Percentiles rank a stretch among this genome's conserved stretches.
Evolutionary conservation across 306 rosid genomes (phyloP).

Genomic region (Vigna mungo): DNA sequence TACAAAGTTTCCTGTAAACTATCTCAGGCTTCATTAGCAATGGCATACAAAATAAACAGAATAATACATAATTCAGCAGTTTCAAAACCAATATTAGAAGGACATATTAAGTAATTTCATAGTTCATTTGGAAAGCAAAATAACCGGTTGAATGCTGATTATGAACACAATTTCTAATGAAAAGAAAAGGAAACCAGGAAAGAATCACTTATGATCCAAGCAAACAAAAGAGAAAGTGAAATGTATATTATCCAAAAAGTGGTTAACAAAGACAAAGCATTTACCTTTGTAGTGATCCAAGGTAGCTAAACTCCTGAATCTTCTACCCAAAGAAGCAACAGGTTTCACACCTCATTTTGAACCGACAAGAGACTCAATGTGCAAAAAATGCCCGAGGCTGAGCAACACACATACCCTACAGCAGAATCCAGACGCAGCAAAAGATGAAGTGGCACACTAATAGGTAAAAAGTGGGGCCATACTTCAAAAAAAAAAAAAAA

Average conservation of each 20-base stretch:
- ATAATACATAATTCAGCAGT: constrained; percentile 31
- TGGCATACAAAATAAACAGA: constrained; percentile 27
- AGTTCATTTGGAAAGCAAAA: constrained; percentile 51
- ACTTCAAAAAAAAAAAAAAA: constrained; percentile 35
- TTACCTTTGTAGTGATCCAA: constrained; percentile 74
- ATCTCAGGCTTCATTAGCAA: constrained; percentile 36
- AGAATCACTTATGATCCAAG: constrained; percentile 92
- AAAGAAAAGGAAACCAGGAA: constrained; percentile 49
- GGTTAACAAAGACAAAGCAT: constrained; percentile 59
- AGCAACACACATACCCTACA: constrained; percentile 61
- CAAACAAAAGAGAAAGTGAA: constrained; percentile 66
- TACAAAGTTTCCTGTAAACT: constrained; percentile 21
- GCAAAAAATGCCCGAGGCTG: constrained; percentile 54
- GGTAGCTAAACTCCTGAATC: constrained; percentile 69
- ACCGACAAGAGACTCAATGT: constrained; percentile 58
- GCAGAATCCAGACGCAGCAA: constrained; percentile 62
- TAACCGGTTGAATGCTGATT: constrained; percentile 27
- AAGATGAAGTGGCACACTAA: constrained; percentile 48
- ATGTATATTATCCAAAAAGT: constrained; percentile 48
- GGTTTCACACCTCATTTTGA: constrained; percentile 56
- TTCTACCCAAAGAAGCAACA: constrained; percentile 72
- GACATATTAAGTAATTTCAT: constrained; percentile 42
- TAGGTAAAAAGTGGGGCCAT: constrained; percentile 53
- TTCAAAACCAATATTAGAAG: constrained; percentile 41
- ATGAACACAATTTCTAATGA: constrained; percentile 46